A percentile compares a stretch with the other conserved stretches of the same genome.
These are phyloP conservation scores for Aureobasidium musti DNA, from an alignment of 2,329 filamentous ascomycete genomes.

Conservation along the genomic window DNA sequence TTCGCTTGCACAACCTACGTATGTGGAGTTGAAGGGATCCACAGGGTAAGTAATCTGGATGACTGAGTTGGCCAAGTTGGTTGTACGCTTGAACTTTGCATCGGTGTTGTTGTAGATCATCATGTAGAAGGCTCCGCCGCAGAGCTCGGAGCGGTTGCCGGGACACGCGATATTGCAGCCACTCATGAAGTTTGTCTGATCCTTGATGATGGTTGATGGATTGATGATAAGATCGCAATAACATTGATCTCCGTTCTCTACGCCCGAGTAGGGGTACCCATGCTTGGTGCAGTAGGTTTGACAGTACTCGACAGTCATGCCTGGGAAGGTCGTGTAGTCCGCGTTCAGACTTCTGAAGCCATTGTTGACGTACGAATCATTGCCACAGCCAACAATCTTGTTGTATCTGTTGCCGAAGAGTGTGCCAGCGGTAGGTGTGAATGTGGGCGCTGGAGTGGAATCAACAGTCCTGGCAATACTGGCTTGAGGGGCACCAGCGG, in stretches of 20 bases:
- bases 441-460: constrained; percentile 38
- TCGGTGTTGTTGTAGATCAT: constrained; percentile 41
- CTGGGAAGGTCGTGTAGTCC: constrained; percentile 34
- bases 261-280: constrained; percentile 39
- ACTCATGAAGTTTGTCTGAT: constrained; percentile 36
- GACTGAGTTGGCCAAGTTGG: constrained; percentile 26
- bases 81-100: constrained; percentile 34
- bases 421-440: constrained; percentile 36
- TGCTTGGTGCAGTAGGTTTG: constrained; percentile 38
- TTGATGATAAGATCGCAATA: constrained; percentile 42
- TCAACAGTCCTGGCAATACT: constrained; percentile 37
- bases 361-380: constrained; percentile 36
- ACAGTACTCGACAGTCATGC: constrained; percentile 42
- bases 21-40: constrained; percentile 37
- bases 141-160: constrained; percentile 36
- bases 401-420: constrained; percentile 37
- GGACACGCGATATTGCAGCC: constrained; percentile 37
- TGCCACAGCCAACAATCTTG: constrained; percentile 43
- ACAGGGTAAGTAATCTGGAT: constrained; percentile 27
- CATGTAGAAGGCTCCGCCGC: constrained; percentile 39
- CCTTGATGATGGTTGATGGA: constrained; percentile 34
- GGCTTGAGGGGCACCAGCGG: constrained; percentile 33
- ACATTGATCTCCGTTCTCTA: constrained; percentile 42
- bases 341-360: constrained; percentile 35
- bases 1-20: constrained; percentile 62